A percentile compares a stretch with the other conserved stretches of the same genome.
Evolutionary conservation across 495 filamentous ascomycete genomes (phyloP).

Genomic region (Xylaria nigripes): DNA sequence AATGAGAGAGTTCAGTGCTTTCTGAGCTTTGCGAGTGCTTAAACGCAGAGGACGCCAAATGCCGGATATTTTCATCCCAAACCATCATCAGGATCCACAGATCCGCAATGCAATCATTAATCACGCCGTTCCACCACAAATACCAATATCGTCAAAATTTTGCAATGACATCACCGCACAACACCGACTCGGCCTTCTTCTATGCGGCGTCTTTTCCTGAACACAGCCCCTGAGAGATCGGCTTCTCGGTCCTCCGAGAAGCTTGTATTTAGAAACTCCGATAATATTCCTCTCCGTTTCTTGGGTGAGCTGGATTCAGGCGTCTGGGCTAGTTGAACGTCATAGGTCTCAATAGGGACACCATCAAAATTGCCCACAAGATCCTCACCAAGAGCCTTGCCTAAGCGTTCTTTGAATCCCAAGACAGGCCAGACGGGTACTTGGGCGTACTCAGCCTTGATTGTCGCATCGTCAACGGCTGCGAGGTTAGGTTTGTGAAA

Average conservation of each 20-base stretch:
- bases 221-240: constrained; percentile 5
- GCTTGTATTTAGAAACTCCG: constrained; percentile 19
- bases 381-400: constrained; percentile 35
- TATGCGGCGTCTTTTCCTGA: constrained; percentile 15
- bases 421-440: constrained; percentile 39
- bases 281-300: constrained; percentile 14
- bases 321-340: constrained; percentile 1
- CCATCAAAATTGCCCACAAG: constrained; percentile 31
- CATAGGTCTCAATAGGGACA: constrained; percentile 30
- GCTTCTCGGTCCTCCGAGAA: constrained; percentile 20
- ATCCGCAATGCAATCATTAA: background rate
- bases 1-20: background rate
- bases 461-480: constrained; percentile 10
- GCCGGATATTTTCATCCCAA: background rate
- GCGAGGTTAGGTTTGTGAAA: constrained; percentile 31
- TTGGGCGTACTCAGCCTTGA: constrained; percentile 30
- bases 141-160: background rate
- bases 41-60: background rate
- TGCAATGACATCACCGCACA: constrained; percentile 12
- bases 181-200: constrained; percentile 19
- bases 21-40: background rate
- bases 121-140: background rate
- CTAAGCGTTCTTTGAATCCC: constrained; percentile 41
- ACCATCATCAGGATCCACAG: background rate
- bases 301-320: constrained; percentile 3